These are phyloP conservation scores for Thozetella sp. DNA, from an alignment of 495 filamentous ascomycete species.

Conservation along the genomic window DNA sequence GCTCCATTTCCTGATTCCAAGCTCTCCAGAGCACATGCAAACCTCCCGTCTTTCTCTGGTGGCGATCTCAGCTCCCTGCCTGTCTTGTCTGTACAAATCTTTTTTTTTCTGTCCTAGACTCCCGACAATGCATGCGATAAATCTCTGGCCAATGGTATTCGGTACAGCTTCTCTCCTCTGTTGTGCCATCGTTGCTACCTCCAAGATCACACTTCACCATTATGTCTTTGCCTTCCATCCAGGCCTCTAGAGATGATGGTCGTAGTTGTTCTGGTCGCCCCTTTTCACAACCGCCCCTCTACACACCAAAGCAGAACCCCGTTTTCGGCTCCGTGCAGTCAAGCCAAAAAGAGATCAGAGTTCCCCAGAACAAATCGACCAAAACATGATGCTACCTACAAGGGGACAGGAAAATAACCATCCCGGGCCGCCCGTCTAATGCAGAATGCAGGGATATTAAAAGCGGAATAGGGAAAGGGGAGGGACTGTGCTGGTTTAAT, in stretches of 20 bases:
- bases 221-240: neutral
- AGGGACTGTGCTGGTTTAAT: neutral
- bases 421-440: neutral
- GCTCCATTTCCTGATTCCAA: too few species aligned
- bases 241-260: neutral
- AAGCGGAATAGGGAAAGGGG: neutral
- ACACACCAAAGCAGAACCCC: neutral
- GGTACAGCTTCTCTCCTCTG: neutral
- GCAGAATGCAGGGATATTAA: slow-evolving; percentile 3
- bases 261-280: neutral
- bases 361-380: neutral
- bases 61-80: neutral
- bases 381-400: neutral
- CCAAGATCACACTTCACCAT: neutral
- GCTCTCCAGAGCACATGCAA: neutral
- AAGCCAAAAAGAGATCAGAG: neutral
- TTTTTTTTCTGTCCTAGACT: slow-evolving; percentile 1
- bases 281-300: neutral
- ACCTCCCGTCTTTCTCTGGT: neutral
- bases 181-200: neutral
- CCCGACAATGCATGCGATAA: slow-evolving; percentile 2
- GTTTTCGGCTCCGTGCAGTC: neutral
- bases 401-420: neutral
- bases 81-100: neutral
- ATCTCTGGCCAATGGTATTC: neutral